These are phyloP conservation scores for Cordyceps fumosorosea DNA, from an alignment of 2,329 filamentous ascomycete species.

Conservation along the genomic window DNA sequence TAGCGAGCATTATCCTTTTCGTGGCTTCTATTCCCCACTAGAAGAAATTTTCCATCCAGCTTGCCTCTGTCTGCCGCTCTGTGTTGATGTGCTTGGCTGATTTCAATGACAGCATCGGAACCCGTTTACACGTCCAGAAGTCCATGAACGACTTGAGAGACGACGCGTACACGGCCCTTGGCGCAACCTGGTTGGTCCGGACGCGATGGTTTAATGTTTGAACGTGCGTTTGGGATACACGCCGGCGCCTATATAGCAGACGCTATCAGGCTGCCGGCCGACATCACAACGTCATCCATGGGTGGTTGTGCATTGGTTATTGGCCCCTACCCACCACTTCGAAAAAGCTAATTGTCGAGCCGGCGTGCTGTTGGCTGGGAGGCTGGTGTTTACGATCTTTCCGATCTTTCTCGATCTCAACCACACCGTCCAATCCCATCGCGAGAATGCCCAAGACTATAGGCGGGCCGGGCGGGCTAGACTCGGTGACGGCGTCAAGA, in stretches of 20 bases:
- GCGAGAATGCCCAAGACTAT: background rate
- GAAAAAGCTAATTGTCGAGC: background rate
- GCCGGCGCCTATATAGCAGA: background rate
- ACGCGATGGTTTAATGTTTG: background rate
- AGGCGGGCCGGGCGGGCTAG: background rate
- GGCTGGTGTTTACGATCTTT: background rate
- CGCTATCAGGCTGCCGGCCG: background rate
- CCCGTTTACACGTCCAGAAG: too few species aligned
- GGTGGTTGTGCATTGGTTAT: background rate
- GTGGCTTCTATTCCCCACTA: constrained; percentile 18
- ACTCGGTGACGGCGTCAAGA: background rate
- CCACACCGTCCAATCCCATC: background rate
- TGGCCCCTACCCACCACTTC: background rate
- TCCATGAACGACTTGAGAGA: background rate
- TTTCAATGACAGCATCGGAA: too few species aligned
- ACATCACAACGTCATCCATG: constrained; percentile 1
- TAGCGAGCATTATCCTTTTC: constrained; percentile 30
- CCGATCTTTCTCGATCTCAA: background rate
- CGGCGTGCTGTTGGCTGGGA: background rate
- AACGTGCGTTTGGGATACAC: background rate
- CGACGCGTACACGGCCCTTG: background rate
- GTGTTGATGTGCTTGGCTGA: background rate
- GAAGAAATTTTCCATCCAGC: constrained; percentile 13
- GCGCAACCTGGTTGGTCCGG: background rate
- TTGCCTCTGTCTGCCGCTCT: background rate